phyloP scores from a whole-genome alignment of 441 rosid genomes.

The Jatropha multifida region DNA sequence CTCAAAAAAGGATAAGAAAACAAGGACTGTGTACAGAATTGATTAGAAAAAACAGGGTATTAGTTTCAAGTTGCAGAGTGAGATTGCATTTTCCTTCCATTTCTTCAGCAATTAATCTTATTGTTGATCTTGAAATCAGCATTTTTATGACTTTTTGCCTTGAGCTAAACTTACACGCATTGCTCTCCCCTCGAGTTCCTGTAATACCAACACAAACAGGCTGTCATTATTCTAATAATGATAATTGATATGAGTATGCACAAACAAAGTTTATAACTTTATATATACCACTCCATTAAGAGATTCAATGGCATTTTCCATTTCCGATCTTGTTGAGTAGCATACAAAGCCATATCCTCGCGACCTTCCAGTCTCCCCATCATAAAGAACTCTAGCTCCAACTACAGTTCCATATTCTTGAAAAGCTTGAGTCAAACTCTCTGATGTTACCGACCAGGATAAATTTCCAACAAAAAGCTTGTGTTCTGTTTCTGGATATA shows the following conservation, averaged over 20 bases:
- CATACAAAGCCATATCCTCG: constrained; percentile 83
- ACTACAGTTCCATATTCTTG: constrained; percentile 71
- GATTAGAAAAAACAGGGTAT: constrained; percentile 4
- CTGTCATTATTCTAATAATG: not conserved
- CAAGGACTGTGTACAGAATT: no score
- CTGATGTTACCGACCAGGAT: constrained; percentile 80
- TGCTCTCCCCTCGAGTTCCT: constrained; percentile 81
- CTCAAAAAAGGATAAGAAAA: not conserved
- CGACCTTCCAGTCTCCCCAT: constrained; percentile 82
- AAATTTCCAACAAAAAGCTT: constrained; percentile 86
- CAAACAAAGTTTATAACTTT: not conserved
- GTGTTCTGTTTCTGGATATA: constrained; percentile 80
- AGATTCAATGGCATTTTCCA: constrained; percentile 74
- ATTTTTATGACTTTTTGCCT: constrained; percentile 46
- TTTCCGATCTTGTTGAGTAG: constrained; percentile 58
- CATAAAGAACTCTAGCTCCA: constrained; percentile 77
- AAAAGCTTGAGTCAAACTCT: constrained; percentile 68
- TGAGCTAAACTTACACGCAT: constrained; percentile 70
- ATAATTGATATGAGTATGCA: not conserved
- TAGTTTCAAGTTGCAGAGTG: constrained; percentile 7
- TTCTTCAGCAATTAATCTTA: not conserved
- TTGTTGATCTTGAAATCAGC: constrained; percentile 6
- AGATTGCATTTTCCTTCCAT: constrained; percentile 6
- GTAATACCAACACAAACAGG: no score
- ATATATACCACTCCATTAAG: constrained; percentile 64